Conservation (phyloP, 2,329 filamentous ascomycete genomes). For the Hypoxylon sp. region DNA sequence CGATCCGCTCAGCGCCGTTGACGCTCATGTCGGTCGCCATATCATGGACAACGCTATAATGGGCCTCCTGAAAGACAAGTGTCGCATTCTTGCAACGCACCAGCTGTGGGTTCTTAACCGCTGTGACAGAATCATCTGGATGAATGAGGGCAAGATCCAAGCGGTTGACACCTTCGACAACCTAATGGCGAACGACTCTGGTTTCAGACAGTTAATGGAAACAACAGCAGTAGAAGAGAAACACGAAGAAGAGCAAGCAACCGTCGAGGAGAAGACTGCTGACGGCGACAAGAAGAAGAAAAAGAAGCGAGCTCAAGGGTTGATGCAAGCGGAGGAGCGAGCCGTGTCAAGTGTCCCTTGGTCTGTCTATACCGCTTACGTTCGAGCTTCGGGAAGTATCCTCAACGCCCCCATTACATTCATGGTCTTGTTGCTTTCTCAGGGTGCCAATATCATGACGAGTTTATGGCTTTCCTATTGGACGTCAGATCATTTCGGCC, state of each 20-base stretch:
- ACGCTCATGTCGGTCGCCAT: conserved; percentile 78
- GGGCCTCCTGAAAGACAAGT: conserved; percentile 89
- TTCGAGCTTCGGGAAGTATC: conserved; percentile 80
- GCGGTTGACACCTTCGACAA: conserved; percentile 92
- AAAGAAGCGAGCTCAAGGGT: conserved; percentile 70
- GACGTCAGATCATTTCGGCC: conserved; percentile 83
- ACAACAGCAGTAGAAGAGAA: conserved; percentile 81
- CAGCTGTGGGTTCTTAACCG: conserved; percentile 93
- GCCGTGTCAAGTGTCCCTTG: conserved; percentile 84
- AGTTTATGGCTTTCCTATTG: conserved; percentile 95
- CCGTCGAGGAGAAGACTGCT: conserved; percentile 63
- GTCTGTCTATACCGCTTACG: conserved; percentile 83
- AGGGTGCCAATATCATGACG: conserved; percentile 88
- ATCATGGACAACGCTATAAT: conserved; percentile 96
- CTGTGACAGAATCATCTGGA: conserved; percentile 93
- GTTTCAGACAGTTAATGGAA: conserved; percentile 88
- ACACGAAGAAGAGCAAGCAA: conserved; percentile 67
- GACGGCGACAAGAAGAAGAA: conserved; percentile 64
- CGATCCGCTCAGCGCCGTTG: conserved; percentile 77
- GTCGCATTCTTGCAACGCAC: conserved; percentile 91
- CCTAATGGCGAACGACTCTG: conserved; percentile 82
- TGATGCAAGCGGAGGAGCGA: conserved; percentile 80
- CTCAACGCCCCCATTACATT: conserved; percentile 76
- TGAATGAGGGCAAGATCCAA: conserved; percentile 87
- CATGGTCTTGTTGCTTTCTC: conserved; percentile 76